These are phyloP conservation scores for Gamsiella multidivaricata DNA, from an alignment of 192 early-diverging fungal species.

Conservation along the genomic window DNA sequence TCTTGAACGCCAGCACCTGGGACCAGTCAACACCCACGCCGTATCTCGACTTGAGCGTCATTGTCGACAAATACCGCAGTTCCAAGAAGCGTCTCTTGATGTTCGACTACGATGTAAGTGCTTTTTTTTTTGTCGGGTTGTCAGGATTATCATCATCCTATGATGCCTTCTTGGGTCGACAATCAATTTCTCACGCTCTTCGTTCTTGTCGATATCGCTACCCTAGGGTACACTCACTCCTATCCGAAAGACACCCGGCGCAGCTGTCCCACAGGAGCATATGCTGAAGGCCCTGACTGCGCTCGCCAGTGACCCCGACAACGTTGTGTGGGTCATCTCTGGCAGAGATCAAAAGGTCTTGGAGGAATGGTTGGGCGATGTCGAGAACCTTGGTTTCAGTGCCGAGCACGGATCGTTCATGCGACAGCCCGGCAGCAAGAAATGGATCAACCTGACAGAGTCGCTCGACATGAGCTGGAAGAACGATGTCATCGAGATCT, in stretches of 20 bases:
- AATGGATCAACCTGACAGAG: conserved; percentile 80
- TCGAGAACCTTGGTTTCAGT: conserved; percentile 82
- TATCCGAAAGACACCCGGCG: conserved; percentile 84
- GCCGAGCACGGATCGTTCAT: conserved; percentile 98
- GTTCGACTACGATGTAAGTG: conserved; percentile 92
- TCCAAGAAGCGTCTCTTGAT: conserved; percentile 85
- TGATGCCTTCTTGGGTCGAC: too few relatives aligned
- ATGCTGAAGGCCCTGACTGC: conserved; percentile 81
- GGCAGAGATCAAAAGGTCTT: conserved; percentile 89
- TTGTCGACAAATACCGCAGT: conserved; percentile 60
- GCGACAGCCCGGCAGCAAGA: conserved; percentile 77
- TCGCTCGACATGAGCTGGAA: conserved; percentile 93
- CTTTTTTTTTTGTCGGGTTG: background rate
- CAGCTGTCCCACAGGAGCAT: conserved; percentile 81
- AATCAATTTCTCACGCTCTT: background rate
- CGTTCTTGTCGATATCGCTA: background rate
- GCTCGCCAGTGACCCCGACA: conserved; percentile 81
- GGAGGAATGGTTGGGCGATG: conserved; percentile 84
- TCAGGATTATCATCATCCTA: too few relatives aligned
- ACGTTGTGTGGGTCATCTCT: conserved; percentile 91
- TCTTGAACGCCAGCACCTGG: conserved; percentile 56
- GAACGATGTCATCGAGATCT: conserved; percentile 91
- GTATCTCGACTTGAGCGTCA: conserved; percentile 42
- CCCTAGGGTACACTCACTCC: conserved; percentile 91
- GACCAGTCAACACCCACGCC: conserved; percentile 62